phyloP scores from a whole-genome alignment of 1,139 yeast species.

The Tardiomyces blankii region DNA sequence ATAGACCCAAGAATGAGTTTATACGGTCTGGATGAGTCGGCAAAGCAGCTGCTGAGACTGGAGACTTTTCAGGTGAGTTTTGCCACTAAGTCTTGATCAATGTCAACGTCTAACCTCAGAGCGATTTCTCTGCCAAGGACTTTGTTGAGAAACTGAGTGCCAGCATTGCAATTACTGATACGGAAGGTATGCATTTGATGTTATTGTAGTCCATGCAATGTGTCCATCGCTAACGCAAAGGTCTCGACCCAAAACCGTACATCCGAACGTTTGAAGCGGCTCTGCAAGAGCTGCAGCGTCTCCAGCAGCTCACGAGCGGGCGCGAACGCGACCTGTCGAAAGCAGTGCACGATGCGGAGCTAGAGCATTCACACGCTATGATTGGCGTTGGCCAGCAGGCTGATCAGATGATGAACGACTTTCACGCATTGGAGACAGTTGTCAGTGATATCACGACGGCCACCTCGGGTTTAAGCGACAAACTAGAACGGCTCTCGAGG shows the following conservation, averaged over 20 bases:
- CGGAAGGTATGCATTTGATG: neutral
- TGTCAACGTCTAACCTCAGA: slow-evolving; percentile 19
- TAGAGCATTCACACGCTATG: slow-evolving; percentile 58
- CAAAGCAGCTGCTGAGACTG: slow-evolving; percentile 51
- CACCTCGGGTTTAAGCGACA: slow-evolving; percentile 66
- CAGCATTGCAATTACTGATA: slow-evolving; percentile 44
- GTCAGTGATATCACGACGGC: slow-evolving; percentile 39
- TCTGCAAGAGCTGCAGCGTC: slow-evolving; percentile 51
- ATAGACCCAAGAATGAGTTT: slow-evolving; percentile 18
- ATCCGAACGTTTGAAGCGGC: slow-evolving; percentile 89
- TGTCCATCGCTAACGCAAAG: slow-evolving; percentile 16
- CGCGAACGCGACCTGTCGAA: slow-evolving; percentile 40
- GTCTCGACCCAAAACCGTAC: slow-evolving; percentile 81
- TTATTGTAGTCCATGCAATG: neutral
- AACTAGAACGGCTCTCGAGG: slow-evolving; percentile 61
- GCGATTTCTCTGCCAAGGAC: slow-evolving; percentile 60
- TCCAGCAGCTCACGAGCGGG: slow-evolving; percentile 43
- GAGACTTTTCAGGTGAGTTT: slow-evolving; percentile 52
- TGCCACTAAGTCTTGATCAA: neutral
- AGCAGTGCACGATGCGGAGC: slow-evolving; percentile 52
- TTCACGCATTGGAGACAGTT: slow-evolving; percentile 47
- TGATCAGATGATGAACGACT: slow-evolving; percentile 32
- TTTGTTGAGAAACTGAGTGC: slow-evolving; percentile 72
- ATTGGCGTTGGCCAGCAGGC: slow-evolving; percentile 43
- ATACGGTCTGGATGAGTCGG: slow-evolving; percentile 60